Evolutionary conservation across 2,329 filamentous ascomycete species (phyloP).

Genomic region (Stagonosporopsis tanaceti): DNA sequence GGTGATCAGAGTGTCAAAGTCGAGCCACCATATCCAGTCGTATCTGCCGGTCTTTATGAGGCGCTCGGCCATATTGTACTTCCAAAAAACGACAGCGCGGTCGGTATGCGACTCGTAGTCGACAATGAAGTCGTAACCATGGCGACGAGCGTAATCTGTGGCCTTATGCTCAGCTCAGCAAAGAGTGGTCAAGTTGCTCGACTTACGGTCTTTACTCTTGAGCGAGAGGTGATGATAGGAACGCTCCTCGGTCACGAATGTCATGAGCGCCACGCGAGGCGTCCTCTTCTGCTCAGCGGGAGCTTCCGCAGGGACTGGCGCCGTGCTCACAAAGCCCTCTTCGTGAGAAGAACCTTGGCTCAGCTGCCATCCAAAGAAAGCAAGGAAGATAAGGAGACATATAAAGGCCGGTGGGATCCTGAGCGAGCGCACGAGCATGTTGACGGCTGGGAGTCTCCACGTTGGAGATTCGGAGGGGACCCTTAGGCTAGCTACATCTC

Average conservation of each 20-base stretch:
- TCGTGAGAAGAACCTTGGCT: constrained; percentile 32
- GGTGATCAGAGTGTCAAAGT: constrained; percentile 53
- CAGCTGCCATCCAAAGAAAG: constrained; percentile 44
- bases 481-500: constrained; percentile 17
- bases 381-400: constrained; percentile 39
- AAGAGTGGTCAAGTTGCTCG: not conserved
- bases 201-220: constrained; percentile 50
- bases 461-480: not conserved
- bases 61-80: constrained; percentile 51
- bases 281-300: constrained; percentile 25
- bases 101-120: constrained; percentile 49
- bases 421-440: constrained; percentile 41
- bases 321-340: constrained; percentile 9
- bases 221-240: constrained; percentile 48
- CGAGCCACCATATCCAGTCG: constrained; percentile 56
- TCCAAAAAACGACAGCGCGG: constrained; percentile 47
- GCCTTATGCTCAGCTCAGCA: not conserved
- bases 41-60: constrained; percentile 44
- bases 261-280: constrained; percentile 46
- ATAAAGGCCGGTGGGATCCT: constrained; percentile 33
- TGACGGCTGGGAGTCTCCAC: constrained; percentile 5
- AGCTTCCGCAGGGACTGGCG: constrained; percentile 21
- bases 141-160: constrained; percentile 50
- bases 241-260: constrained; percentile 48
- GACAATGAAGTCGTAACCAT: constrained; percentile 51